phyloP scores from a whole-genome alignment of 2,329 filamentous ascomycete genomes.

The Monosporascus sp. region DNA sequence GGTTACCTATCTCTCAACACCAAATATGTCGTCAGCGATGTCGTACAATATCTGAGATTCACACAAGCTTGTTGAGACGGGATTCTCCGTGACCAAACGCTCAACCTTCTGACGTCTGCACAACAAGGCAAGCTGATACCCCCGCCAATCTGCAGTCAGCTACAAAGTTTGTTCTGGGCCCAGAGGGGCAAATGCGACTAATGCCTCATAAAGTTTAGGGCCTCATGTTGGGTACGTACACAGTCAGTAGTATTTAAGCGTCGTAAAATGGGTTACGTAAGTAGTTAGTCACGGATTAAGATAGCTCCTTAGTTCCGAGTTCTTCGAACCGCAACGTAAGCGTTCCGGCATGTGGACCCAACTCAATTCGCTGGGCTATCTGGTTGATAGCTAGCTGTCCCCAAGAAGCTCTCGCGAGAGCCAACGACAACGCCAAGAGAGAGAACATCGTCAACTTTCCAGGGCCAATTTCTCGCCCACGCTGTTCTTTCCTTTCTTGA shows the following conservation, averaged over 20 bases:
- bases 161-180: no score
- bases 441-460: conserved; percentile 6
- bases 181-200: no score
- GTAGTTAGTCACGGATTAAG: background rate
- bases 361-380: background rate
- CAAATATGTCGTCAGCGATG: background rate
- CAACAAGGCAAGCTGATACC: no score
- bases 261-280: background rate
- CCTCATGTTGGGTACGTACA: no score
- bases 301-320: background rate
- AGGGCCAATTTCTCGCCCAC: conserved; percentile 7
- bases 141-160: no score
- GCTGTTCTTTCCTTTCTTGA: conserved; percentile 10
- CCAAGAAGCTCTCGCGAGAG: conserved; percentile 1
- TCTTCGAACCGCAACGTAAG: background rate
- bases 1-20: background rate
- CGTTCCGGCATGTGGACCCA: background rate
- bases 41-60: background rate
- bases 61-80: no score
- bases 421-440: conserved; percentile 7
- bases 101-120: no score
- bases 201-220: no score
- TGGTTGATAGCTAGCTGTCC: conserved; percentile 19
- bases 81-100: no score
- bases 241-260: no score